A percentile compares a stretch with the other conserved stretches of the same genome.
Evolutionary conservation across 1,139 yeast species (phyloP).

Genomic region (Geotrichum histeridarum): DNA sequence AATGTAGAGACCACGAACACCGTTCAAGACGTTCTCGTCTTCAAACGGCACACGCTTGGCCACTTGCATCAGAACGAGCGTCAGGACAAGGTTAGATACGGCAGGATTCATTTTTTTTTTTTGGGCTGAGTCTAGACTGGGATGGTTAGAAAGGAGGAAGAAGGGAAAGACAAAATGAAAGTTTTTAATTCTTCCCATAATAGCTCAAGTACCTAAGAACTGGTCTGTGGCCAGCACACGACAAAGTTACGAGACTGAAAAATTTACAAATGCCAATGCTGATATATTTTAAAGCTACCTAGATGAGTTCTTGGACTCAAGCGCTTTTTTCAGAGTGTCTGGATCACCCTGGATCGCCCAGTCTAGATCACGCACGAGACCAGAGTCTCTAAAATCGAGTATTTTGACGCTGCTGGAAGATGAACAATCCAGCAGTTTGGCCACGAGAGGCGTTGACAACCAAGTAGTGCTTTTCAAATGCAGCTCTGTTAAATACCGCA

Average conservation of each 20-base stretch:
- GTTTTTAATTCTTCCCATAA: not conserved
- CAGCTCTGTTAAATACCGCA: constrained; percentile 22
- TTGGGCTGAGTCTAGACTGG: not conserved
- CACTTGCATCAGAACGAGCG: constrained; percentile 97
- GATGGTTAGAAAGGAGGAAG: not conserved
- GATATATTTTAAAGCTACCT: not conserved
- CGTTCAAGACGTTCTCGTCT: constrained; percentile 67
- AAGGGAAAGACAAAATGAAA: not conserved
- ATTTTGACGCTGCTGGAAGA: constrained; percentile 8
- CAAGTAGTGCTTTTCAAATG: constrained; percentile 28
- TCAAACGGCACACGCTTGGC: constrained; percentile 87
- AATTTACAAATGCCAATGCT: not conserved
- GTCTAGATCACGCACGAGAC: constrained; percentile 22
- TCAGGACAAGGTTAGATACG: constrained; percentile 74
- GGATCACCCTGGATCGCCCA: constrained; percentile 25
- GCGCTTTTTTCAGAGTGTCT: not conserved
- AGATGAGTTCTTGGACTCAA: not conserved
- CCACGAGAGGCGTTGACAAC: constrained; percentile 24
- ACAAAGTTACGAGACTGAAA: not conserved
- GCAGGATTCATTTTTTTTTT: constrained; percentile 58
- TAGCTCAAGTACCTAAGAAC: not conserved
- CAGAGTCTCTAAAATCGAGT: constrained; percentile 24
- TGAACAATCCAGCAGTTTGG: constrained; percentile 15
- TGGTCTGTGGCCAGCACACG: not conserved
- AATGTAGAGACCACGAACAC: constrained; percentile 69